These are phyloP conservation scores for Penicilliopsis zonata DNA, from an alignment of 495 filamentous ascomycete species.

Conservation along the genomic window DNA sequence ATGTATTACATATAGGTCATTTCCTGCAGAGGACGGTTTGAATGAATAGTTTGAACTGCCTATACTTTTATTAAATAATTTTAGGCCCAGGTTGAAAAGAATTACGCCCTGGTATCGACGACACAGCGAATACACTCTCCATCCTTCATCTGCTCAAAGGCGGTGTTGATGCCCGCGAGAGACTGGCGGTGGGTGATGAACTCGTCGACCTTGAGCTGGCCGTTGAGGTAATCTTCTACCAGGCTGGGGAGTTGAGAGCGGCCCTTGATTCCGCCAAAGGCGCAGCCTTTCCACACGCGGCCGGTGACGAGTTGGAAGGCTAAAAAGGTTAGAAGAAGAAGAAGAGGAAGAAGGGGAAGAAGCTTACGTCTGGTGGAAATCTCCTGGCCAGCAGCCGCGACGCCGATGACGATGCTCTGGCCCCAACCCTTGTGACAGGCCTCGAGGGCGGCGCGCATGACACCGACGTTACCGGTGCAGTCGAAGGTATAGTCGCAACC, in stretches of 20 bases:
- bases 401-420: slow-evolving; percentile 94
- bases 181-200: slow-evolving; percentile 95
- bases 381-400: slow-evolving; percentile 95
- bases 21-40: too few relatives aligned
- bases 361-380: slow-evolving; percentile 87
- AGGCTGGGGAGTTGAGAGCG: slow-evolving; percentile 82
- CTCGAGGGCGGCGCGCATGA: slow-evolving; percentile 93
- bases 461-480: slow-evolving; percentile 92
- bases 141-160: slow-evolving; percentile 87
- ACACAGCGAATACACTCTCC: slow-evolving; percentile 94
- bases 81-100: neutral
- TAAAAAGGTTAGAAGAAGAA: slow-evolving; percentile 18
- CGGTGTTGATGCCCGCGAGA: slow-evolving; percentile 69
- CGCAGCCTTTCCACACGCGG: slow-evolving; percentile 94
- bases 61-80: neutral
- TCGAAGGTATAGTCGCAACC: slow-evolving; percentile 99
- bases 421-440: slow-evolving; percentile 99
- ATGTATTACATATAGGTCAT: too few relatives aligned
- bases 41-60: too few relatives aligned
- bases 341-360: slow-evolving; percentile 1
- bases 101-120: slow-evolving; percentile 24
- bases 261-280: slow-evolving; percentile 97
- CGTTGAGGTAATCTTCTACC: slow-evolving; percentile 80
- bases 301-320: slow-evolving; percentile 98
- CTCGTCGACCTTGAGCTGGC: slow-evolving; percentile 94